Conservation (phyloP, 1,139 yeast species). For the Yamadazyma dushanensis region DNA sequence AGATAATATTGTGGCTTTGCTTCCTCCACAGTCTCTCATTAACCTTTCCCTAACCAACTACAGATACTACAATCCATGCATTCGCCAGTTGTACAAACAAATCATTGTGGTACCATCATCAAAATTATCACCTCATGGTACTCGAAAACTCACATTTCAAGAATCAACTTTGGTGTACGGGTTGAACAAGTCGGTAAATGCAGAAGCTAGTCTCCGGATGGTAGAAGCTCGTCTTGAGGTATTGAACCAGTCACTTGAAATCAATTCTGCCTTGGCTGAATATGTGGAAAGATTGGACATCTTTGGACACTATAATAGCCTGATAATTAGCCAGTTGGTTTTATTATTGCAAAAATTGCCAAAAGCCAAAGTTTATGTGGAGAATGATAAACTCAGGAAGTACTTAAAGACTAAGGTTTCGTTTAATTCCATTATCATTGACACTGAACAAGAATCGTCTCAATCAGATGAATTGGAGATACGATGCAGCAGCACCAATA, state of each 20-base stretch:
- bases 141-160: conserved; percentile 22
- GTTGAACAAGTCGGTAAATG: conserved; percentile 4
- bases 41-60: conserved; percentile 40
- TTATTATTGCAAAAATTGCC: conserved; percentile 3
- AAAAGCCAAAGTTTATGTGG: conserved; percentile 10
- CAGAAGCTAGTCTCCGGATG: conserved; percentile 18
- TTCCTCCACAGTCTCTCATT: conserved; percentile 24
- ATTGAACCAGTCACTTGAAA: conserved; percentile 24
- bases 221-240: conserved; percentile 31
- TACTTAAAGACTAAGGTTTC: conserved; percentile 5
- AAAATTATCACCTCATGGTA: conserved; percentile 19
- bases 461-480: conserved; percentile 13
- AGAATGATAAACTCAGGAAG: conserved; percentile 8
- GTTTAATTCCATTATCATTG: conserved; percentile 12
- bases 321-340: conserved; percentile 25
- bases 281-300: conserved; percentile 26
- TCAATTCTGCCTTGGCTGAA: conserved; percentile 28
- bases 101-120: conserved; percentile 25
- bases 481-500: conserved; percentile 4
- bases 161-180: conserved; percentile 23
- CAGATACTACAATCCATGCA: conserved; percentile 36
- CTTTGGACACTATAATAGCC: conserved; percentile 29
- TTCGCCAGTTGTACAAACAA: conserved; percentile 28
- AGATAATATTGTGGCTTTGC: background rate
- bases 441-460: conserved; percentile 6